Evolutionary conservation across 1,284 basidiomycete genomes (phyloP).

Genomic region (Pterulicium gracile): DNA sequence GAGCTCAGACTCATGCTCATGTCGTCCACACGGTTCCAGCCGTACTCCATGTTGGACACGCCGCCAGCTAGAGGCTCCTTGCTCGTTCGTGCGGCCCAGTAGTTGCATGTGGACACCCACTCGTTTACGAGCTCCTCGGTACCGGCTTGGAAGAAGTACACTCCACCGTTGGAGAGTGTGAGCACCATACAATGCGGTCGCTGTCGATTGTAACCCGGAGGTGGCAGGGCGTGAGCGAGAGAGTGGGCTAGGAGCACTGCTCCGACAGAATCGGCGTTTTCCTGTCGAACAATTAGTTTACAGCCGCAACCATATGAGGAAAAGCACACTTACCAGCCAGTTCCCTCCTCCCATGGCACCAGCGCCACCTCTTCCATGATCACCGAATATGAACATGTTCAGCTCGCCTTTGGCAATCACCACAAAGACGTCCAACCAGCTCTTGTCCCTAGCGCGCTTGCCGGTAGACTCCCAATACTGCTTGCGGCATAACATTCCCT

Average conservation of each 20-base stretch:
- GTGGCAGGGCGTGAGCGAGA: conserved; percentile 77
- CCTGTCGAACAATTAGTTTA: conserved; percentile 27
- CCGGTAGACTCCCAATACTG: conserved; percentile 85
- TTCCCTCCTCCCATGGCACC: conserved; percentile 86
- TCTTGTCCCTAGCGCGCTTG: conserved; percentile 77
- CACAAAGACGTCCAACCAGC: conserved; percentile 90
- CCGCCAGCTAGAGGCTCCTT: conserved; percentile 92
- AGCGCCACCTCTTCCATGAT: conserved; percentile 43
- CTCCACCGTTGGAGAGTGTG: conserved; percentile 78
- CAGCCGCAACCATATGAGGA: not conserved
- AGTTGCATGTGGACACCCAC: conserved; percentile 98
- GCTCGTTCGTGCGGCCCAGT: conserved; percentile 91
- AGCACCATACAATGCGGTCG: conserved; percentile 95
- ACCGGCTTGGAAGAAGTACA: conserved; percentile 95
- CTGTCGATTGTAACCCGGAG: conserved; percentile 84
- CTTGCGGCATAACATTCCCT: conserved; percentile 90
- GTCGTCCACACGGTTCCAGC: conserved; percentile 79
- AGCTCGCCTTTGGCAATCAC: conserved; percentile 91
- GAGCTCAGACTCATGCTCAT: conserved; percentile 12
- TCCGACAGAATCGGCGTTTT: conserved; percentile 80
- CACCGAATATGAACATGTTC: conserved; percentile 91
- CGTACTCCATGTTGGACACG: conserved; percentile 98
- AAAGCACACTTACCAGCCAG: conserved; percentile 69
- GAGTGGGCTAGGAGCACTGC: conserved; percentile 80
- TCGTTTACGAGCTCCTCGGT: conserved; percentile 96